These are phyloP conservation scores for Podospora pseudopauciseta DNA, from an alignment of 495 filamentous ascomycete genomes.

Conservation along the genomic window DNA sequence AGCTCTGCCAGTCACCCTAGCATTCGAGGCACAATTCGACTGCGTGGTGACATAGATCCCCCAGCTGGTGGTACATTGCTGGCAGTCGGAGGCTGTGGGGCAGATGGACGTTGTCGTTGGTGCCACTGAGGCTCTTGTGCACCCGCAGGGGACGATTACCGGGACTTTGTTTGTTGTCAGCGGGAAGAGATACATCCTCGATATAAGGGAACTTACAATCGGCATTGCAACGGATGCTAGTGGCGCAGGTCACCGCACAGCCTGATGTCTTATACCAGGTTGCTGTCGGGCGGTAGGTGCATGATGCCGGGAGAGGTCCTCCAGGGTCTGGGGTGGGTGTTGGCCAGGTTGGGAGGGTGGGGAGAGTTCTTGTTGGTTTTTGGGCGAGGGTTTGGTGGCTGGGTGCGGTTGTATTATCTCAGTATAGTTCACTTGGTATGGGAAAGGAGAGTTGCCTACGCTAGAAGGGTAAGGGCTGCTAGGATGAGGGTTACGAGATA, in stretches of 20 bases:
- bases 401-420: neutral
- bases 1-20: neutral
- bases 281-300: constrained; percentile 2
- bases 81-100: constrained; percentile 18
- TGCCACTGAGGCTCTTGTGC: constrained; percentile 14
- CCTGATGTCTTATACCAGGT: neutral
- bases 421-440: neutral
- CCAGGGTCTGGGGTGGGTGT: constrained; percentile 1
- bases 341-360: neutral
- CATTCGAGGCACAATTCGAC: neutral
- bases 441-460: neutral
- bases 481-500: neutral
- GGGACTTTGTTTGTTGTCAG: constrained; percentile 5
- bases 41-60: constrained; percentile 12
- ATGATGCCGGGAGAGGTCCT: constrained; percentile 3
- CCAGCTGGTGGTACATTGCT: constrained; percentile 21
- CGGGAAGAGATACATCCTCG: neutral
- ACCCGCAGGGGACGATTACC: constrained; percentile 25
- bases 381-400: neutral
- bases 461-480: neutral
- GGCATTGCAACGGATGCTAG: neutral
- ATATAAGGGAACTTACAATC: neutral
- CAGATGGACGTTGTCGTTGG: constrained; percentile 24
- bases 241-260: constrained; percentile 4
- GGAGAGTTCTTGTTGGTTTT: neutral